A percentile compares a stretch with the other conserved stretches of the same genome.
phyloP scores from a whole-genome alignment of 2,329 filamentous ascomycete species.

The Ophiostoma sp. region DNA sequence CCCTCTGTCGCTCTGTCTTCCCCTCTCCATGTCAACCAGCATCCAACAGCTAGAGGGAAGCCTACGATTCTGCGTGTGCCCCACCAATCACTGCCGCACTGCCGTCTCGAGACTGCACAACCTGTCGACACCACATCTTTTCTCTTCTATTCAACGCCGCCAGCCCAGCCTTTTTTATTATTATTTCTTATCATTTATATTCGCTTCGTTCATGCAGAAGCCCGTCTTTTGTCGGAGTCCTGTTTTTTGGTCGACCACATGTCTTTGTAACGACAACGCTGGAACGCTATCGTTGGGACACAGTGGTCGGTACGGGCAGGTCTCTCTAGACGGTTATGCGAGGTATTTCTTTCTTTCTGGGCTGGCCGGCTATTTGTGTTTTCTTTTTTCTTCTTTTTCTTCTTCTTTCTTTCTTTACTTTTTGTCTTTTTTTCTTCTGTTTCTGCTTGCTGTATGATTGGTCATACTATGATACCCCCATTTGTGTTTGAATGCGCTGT shows the following conservation, averaged over 20 bases:
- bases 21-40: not conserved
- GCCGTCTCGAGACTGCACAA: slow-evolving; percentile 17
- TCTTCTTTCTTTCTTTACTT: slow-evolving; percentile 22
- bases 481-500: slow-evolving; percentile 51
- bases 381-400: slow-evolving; percentile 28
- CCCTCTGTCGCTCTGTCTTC: not conserved
- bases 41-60: slow-evolving; percentile 6
- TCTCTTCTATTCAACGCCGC: slow-evolving; percentile 13
- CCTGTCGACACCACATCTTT: slow-evolving; percentile 13
- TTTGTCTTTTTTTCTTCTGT: slow-evolving; percentile 29
- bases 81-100: not conserved
- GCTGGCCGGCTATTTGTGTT: slow-evolving; percentile 23
- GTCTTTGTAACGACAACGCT: slow-evolving; percentile 36
- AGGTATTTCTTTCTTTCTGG: slow-evolving; percentile 7
- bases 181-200: slow-evolving; percentile 4
- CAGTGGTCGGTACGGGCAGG: not conserved
- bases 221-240: not conserved
- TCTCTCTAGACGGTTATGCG: not conserved
- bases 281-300: slow-evolving; percentile 36
- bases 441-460: slow-evolving; percentile 27
- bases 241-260: not conserved
- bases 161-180: slow-evolving; percentile 17
- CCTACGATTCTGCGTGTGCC: not conserved
- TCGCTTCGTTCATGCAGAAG: not conserved
- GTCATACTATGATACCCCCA: slow-evolving; percentile 49